phyloP scores from a whole-genome alignment of 768 basidiomycete species.

The Fistulinella prunicolor region DNA sequence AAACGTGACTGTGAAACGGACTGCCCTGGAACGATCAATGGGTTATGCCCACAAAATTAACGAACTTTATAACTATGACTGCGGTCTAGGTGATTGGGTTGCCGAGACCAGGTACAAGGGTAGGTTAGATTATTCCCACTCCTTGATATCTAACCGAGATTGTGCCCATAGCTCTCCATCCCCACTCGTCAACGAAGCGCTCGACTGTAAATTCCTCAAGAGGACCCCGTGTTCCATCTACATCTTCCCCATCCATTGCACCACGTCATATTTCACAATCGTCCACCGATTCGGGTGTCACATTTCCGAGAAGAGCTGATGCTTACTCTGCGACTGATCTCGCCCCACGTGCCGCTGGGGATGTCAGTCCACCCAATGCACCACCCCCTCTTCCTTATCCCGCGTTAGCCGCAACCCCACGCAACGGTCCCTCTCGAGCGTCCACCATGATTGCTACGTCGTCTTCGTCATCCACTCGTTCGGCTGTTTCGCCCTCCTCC shows the following conservation, averaged over 20 bases:
- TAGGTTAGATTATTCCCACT: slow-evolving; percentile 24
- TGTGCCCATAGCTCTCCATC: slow-evolving; percentile 16
- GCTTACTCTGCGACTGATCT: slow-evolving; percentile 78
- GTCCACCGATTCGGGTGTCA: slow-evolving; percentile 71
- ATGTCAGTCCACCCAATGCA: slow-evolving; percentile 50
- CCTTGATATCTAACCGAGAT: slow-evolving; percentile 3
- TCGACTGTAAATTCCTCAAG: slow-evolving; percentile 19
- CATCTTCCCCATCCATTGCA: slow-evolving; percentile 46
- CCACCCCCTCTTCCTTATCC: slow-evolving; percentile 75
- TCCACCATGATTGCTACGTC: slow-evolving; percentile 38
- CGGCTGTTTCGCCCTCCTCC: slow-evolving; percentile 41
- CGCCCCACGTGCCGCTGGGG: slow-evolving; percentile 42
- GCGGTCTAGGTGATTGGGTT: slow-evolving; percentile 79
- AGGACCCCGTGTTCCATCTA: slow-evolving; percentile 34
- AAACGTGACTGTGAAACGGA: slow-evolving; percentile 57
- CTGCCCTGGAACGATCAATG: slow-evolving; percentile 61
- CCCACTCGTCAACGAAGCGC: slow-evolving; percentile 27
- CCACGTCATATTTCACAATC: slow-evolving; percentile 67
- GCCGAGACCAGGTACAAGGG: slow-evolving; percentile 53
- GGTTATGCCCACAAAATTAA: slow-evolving; percentile 83
- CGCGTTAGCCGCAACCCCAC: slow-evolving; percentile 46
- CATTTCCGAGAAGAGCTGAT: slow-evolving; percentile 79
- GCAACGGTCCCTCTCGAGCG: slow-evolving; percentile 24
- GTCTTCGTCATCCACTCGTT: slow-evolving; percentile 48
- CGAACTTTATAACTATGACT: slow-evolving; percentile 71